These are phyloP conservation scores for Aureobasidium sp. DNA, from an alignment of 2,329 filamentous ascomycete species.

Conservation along the genomic window DNA sequence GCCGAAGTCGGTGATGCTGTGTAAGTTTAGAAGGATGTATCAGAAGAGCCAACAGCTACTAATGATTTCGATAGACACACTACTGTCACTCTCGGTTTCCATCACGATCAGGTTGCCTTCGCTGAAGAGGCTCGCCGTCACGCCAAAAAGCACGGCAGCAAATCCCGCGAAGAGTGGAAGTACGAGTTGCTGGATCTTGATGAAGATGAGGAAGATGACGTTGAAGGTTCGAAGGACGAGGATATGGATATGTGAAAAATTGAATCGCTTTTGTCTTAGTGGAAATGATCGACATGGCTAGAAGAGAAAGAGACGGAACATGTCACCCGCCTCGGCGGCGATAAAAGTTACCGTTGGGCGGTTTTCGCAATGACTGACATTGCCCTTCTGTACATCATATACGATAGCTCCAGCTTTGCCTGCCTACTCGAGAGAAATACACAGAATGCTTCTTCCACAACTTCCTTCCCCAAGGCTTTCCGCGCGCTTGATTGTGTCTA, in stretches of 20 bases:
- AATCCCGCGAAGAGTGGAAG: constrained; percentile 34
- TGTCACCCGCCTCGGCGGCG: neutral
- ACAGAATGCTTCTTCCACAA: neutral
- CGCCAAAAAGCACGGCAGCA: constrained; percentile 34
- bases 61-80: constrained; percentile 26
- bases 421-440: neutral
- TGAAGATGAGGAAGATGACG: neutral
- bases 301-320: neutral
- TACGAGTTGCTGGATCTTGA: constrained; percentile 24
- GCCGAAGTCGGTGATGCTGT: constrained; percentile 38
- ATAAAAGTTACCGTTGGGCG: too few relatives aligned
- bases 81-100: constrained; percentile 36
- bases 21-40: neutral
- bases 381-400: neutral
- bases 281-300: neutral
- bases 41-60: neutral
- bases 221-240: neutral
- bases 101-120: constrained; percentile 38
- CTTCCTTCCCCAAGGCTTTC: too few relatives aligned
- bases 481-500: too few relatives aligned
- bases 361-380: too few relatives aligned
- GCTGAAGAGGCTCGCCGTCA: constrained; percentile 35
- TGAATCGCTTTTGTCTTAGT: neutral
- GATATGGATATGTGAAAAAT: neutral
- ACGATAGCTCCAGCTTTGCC: neutral